Evolutionary conservation across 495 filamentous ascomycete genomes (phyloP), one percentile per base, ranked within the genome.

Genomic region (Penicillium herquei): DNA sequence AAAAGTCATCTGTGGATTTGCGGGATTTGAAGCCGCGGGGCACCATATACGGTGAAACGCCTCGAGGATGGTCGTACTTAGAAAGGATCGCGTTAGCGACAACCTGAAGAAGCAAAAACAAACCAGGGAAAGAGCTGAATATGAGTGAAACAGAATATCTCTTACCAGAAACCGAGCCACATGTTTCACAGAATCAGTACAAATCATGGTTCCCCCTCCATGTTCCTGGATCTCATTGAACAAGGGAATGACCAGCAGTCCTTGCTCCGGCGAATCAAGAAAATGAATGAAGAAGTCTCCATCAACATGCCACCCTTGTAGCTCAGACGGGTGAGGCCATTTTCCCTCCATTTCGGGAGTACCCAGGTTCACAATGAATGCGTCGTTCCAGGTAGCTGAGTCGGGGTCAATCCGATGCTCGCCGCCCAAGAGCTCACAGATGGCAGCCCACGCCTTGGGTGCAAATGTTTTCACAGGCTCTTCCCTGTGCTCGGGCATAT

Each of bases 241-340:
- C 16, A 89, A 58, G 3, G 87, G 87, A 44, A 85, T 88, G 14
- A 90, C 84, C 0, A 91, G 73, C 43, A 90, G 67, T 0, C 76
- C 87, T 67, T 91, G 87, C 70, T 90, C 87, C 0, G 83, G 82
- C 43, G 82, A 86, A 68, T 90, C 87, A 13, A 91, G 75, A 59
- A 84, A 90, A 72, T 90, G 87, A 12, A 86, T 76, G 70, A 90
- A 89, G 68, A 89, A 89, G 60, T 90, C 87, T 1, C 87, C 87
- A 69, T 90, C 87, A 18, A 88, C 85, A 66, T 91, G 88, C 87
- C 87, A 91, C 7, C 73, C 75, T 17, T 68, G 56, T n/a, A 89
- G 70, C 7, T 82, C 78, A 33, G 57, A 72, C 57, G 44, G 83
- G 72, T 52, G 66, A 62, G 31, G 77, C 70, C 35, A 78, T 64